A percentile compares a stretch with the other conserved stretches of the same genome.
phyloP scores from a whole-genome alignment of 2,329 filamentous ascomycete genomes.

The Beauveria sp. region DNA sequence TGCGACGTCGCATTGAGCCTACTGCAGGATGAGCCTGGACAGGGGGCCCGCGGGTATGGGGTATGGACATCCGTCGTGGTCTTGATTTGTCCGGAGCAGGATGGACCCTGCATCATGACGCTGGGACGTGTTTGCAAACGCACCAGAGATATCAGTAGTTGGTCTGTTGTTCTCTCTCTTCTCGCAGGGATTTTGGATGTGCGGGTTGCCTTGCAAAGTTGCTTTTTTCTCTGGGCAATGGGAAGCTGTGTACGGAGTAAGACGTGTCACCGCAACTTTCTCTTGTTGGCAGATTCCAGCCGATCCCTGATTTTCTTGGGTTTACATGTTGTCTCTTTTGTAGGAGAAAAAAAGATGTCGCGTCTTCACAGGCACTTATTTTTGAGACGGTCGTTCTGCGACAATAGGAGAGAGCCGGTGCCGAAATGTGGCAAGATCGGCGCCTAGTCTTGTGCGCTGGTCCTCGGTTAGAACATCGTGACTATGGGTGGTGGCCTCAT shows the following conservation, averaged over 20 bases:
- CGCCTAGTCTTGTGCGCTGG: neutral
- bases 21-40: neutral
- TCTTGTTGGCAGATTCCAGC: neutral
- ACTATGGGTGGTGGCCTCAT: neutral
- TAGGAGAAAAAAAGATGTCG: neutral
- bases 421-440: slow-evolving; percentile 4
- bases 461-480: neutral
- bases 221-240: neutral
- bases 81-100: neutral
- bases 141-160: neutral
- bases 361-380: neutral
- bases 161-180: slow-evolving; percentile 7
- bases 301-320: neutral
- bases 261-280: slow-evolving; percentile 2
- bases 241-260: neutral
- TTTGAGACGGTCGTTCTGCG: neutral
- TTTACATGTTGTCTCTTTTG: neutral
- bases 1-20: neutral
- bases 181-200: neutral
- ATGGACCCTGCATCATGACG: slow-evolving; percentile 5
- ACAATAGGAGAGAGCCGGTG: neutral
- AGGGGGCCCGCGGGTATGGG: neutral
- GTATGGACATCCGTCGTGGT: neutral
- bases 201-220: neutral
- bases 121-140: neutral